Conservation (phyloP, 2,329 filamentous ascomycete species). For the Parastagonospora nodorum region DNA sequence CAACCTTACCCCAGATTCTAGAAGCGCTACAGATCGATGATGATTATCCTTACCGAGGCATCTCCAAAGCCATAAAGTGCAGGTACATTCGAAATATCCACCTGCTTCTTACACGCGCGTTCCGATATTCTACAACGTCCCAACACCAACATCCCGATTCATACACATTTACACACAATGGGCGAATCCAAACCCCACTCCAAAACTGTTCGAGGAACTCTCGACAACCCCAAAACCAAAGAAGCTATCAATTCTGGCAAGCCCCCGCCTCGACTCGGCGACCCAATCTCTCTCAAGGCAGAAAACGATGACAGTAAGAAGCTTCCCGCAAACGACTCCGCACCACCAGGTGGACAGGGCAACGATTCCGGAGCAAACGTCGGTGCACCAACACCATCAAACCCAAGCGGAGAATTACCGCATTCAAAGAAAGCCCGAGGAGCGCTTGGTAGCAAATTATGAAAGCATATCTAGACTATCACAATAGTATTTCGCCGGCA, state of each 20-base stretch:
- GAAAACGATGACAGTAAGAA: conserved; percentile 19
- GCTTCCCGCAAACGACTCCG: conserved; percentile 15
- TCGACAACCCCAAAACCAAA: conserved; percentile 36
- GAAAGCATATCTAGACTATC: too few species aligned
- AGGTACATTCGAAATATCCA: background rate
- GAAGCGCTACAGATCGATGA: conserved; percentile 9
- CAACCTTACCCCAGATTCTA: conserved; percentile 5
- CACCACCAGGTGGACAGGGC: conserved; percentile 9
- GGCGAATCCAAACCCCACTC: conserved; percentile 24
- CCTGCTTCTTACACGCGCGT: background rate
- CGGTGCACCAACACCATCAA: conserved; percentile 1
- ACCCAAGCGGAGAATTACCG: conserved; percentile 13
- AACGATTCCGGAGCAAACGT: conserved; percentile 8
- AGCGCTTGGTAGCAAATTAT: conserved; percentile 20
- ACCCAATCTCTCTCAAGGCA: conserved; percentile 29
- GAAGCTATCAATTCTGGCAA: conserved; percentile 19
- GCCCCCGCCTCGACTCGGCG: conserved; percentile 24
- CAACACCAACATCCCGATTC: background rate
- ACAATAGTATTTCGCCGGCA: too few species aligned
- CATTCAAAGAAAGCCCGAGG: conserved; percentile 33
- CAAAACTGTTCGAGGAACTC: conserved; percentile 37
- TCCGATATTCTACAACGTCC: background rate
- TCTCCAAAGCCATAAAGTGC: background rate
- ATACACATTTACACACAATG: conserved; percentile 2
- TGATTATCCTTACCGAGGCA: conserved; percentile 10